phyloP scores from a whole-genome alignment of 768 basidiomycete species.

The Strobilomyces echinocephalus region DNA sequence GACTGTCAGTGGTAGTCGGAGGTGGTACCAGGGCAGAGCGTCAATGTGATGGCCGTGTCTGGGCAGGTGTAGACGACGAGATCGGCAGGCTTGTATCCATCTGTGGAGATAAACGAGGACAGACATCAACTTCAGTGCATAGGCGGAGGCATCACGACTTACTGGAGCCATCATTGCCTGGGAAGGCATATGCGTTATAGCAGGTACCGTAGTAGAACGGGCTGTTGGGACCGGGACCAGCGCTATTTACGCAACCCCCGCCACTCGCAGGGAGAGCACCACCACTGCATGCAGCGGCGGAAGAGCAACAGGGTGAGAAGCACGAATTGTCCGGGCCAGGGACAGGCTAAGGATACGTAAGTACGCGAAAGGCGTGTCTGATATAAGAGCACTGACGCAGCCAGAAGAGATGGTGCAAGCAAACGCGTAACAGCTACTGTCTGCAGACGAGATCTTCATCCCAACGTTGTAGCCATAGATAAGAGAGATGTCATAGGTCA shows the following conservation, averaged over 20 bases:
- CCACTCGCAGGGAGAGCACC: constrained; percentile 27
- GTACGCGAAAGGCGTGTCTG: not conserved
- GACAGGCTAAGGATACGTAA: constrained; percentile 23
- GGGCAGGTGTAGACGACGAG: constrained; percentile 27
- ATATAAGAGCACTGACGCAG: constrained; percentile 20
- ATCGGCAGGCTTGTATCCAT: constrained; percentile 26
- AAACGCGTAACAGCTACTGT: constrained; percentile 23
- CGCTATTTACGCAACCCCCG: constrained; percentile 27
- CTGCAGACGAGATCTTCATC: constrained; percentile 31
- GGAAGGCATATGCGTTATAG: constrained; percentile 31
- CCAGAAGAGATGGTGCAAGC: constrained; percentile 31
- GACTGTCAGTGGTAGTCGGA: constrained; percentile 12
- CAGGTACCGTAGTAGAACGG: constrained; percentile 26
- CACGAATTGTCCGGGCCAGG: constrained; percentile 24
- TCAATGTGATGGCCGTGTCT: constrained; percentile 27
- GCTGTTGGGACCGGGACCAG: constrained; percentile 29
- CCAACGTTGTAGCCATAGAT: constrained; percentile 34
- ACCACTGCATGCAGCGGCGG: constrained; percentile 20
- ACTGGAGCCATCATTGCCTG: constrained; percentile 31
- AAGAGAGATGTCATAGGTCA: constrained; percentile 32
- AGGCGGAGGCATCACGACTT: not conserved
- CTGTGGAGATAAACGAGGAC: constrained; percentile 3
- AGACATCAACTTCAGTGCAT: not conserved
- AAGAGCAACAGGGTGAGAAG: constrained; percentile 30
- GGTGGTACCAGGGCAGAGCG: constrained; percentile 26